Evolutionary conservation across 495 filamentous ascomycete species (phyloP), one percentile per base, ranked within the genome.

Genomic region (Trichoderma reesei): DNA sequence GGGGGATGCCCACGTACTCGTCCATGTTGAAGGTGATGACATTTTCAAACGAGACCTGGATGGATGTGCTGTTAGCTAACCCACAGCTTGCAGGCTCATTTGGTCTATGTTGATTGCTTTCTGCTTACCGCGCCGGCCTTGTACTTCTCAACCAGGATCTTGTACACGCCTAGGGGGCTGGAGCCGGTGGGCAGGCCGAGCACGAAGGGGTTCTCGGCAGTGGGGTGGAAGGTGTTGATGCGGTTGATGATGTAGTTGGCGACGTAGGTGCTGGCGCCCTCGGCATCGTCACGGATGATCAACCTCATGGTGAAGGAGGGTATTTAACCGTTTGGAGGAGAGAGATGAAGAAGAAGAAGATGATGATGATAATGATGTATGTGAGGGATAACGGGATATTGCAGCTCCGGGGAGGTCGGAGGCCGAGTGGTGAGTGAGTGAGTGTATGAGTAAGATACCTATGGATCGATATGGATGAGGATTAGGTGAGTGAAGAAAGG

Each of bases 21-120:
- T 93, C 90, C 90, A 95, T 95, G 73, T 95, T 95, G 79, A 93
- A 93, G 8, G 90, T 94, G 69, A 92, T 81, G 68, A 94, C 89
- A 88, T 93, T 85, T 68, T 86, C 86, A 71, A 93, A 94, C 0
- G 90, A 92, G 66, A 94, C 87, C 76, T 78, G 41, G 26, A 3
- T 34, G 13, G 59, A 48, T 26, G n/a, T n/a, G n/a, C n/a, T n/a
- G n/a, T 26, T 41, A n/a, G 44, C 68, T 34, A 18, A 33, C 20
- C 18, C 26, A 54, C 26, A 11, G 18, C 1, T 33, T 7, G 18
- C 1, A 41, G 61, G 41, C 62, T 26, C n/a, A 42, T 20, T 34
- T 16, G 26, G n/a, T n/a, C 13, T 26, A 18, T 18, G 18, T 42
- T 39, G 31, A 11, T 41, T 51, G 61, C 31, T 65, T 62, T 39